Base-by-base conservation (phyloP, 371 early-diverging fungal genomes). In the Mucor plumbeus region DNA sequence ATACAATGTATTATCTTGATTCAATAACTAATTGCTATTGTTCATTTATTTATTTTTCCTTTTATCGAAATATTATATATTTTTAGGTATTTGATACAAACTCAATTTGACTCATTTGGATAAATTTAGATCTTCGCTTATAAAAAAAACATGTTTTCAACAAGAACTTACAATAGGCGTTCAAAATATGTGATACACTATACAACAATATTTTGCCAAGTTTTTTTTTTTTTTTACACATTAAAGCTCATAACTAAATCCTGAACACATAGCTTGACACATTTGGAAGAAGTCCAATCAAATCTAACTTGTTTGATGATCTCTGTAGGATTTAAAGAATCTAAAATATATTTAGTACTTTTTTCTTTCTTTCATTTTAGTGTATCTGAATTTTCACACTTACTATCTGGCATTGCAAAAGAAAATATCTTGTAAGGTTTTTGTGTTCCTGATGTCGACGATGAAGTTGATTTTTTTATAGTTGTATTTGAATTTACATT, bases 281-380 rank as follows among this genome's bases (percentile, higher is more conserved):
- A 81, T 17, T 89, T 81, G 10, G 87, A 85, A 7, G 87, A 81
- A 0, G 83, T 77, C 94, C 94, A 93, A 59, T 90, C 90, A 71
- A 92, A 91, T 17, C 72, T 68, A 4, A 92, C 84, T 6, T 87
- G 77, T 17, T 78, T 74, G 33, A 91, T 62, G 38, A 87, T 74
- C n/a, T 82, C 76, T 17, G 68, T 61, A 3, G 76, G 72, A 9
- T 68, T 75, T n/a, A 80, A 72, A 61, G 76, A 58, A 70, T 63
- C 71, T 72, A 70, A 19, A 39, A 57, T 48, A 57, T 4, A 50
- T 19, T 50, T 17, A 21, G 8, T 35, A 5, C 33, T n/a, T n/a
- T n/a, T n/a, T n/a, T n/a, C n/a, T n/a, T n/a, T n/a, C 43, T n/a
- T 56, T 35, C 13, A 21, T 36, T 54, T 64, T 70, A 7, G 9